phyloP scores from a whole-genome alignment of 495 filamentous ascomycete species.

The Tuber borchii region DNA sequence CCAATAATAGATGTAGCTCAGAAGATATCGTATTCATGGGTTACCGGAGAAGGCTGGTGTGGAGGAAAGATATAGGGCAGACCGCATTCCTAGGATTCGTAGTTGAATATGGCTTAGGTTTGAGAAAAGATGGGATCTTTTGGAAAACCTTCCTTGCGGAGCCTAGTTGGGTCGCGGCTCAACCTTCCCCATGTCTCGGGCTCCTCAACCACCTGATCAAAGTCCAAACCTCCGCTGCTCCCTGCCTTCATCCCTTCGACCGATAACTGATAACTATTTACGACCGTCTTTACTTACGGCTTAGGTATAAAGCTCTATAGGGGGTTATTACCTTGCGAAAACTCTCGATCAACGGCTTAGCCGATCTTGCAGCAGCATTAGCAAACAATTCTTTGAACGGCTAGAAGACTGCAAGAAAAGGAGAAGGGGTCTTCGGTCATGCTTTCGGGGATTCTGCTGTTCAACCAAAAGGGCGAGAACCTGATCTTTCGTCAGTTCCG shows the following conservation, averaged over 20 bases:
- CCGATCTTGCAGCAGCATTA: background rate
- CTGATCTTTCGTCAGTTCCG: slow-evolving; percentile 98
- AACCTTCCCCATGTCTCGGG: slow-evolving; percentile 3
- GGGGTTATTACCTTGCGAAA: background rate
- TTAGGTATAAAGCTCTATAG: background rate
- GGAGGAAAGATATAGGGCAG: background rate
- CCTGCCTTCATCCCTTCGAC: background rate
- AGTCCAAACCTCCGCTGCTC: background rate
- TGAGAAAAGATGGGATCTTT: background rate
- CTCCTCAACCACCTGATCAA: slow-evolving; percentile 1
- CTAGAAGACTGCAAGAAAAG: background rate
- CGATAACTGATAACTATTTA: background rate
- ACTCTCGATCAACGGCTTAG: background rate
- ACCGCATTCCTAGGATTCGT: background rate
- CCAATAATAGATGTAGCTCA: background rate
- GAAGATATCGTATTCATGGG: background rate
- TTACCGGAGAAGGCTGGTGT: background rate
- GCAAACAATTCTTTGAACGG: background rate
- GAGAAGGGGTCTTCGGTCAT: slow-evolving; percentile 47
- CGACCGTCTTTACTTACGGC: background rate
- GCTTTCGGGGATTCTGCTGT: slow-evolving; percentile 93
- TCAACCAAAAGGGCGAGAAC: slow-evolving; percentile 99
- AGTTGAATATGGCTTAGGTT: background rate
- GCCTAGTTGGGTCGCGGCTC: background rate
- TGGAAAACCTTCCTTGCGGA: background rate